Percentiles rank a stretch among this genome's conserved stretches.
Conservation (phyloP, 805 yeast species). For the Ogataea sp. region DNA sequence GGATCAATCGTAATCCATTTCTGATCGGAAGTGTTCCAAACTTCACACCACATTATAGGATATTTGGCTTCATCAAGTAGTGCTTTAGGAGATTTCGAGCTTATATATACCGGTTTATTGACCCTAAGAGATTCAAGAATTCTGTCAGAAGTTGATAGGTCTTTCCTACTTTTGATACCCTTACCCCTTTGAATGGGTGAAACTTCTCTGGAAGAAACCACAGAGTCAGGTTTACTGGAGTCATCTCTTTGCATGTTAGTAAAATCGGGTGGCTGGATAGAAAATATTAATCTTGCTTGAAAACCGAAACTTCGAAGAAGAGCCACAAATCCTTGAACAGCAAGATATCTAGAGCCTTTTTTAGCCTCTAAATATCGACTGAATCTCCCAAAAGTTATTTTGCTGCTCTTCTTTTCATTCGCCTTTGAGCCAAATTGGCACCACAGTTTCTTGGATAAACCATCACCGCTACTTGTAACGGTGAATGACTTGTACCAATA, state of each 20-base stretch:
- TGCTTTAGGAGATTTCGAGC: too few relatives aligned
- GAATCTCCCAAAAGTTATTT: constrained; percentile 35
- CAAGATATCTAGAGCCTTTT: constrained; percentile 68
- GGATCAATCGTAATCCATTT: constrained; percentile 90
- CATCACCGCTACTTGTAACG: constrained; percentile 31
- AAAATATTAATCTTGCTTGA: constrained; percentile 67
- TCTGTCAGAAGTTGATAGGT: constrained; percentile 20
- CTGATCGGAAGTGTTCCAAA: constrained; percentile 68
- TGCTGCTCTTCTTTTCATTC: constrained; percentile 4
- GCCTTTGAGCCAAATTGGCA: constrained; percentile 28
- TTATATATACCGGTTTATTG: constrained; percentile 4
- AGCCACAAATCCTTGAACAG: constrained; percentile 83
- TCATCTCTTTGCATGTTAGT: constrained; percentile 29
- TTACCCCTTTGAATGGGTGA: neutral
- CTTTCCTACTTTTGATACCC: constrained; percentile 4
- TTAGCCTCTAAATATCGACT: constrained; percentile 31
- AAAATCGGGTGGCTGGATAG: constrained; percentile 88
- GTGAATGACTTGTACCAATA: constrained; percentile 42
- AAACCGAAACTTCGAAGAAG: constrained; percentile 64
- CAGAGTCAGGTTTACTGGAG: constrained; percentile 11
- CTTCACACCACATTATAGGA: constrained; percentile 92
- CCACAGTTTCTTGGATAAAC: constrained; percentile 39
- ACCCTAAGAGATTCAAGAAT: constrained; percentile 19
- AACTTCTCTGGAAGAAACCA: neutral
- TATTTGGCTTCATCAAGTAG: too few relatives aligned